Evolutionary conservation across 257 asterid genomes (phyloP).

Genomic region (Lycium ferocissimum): DNA sequence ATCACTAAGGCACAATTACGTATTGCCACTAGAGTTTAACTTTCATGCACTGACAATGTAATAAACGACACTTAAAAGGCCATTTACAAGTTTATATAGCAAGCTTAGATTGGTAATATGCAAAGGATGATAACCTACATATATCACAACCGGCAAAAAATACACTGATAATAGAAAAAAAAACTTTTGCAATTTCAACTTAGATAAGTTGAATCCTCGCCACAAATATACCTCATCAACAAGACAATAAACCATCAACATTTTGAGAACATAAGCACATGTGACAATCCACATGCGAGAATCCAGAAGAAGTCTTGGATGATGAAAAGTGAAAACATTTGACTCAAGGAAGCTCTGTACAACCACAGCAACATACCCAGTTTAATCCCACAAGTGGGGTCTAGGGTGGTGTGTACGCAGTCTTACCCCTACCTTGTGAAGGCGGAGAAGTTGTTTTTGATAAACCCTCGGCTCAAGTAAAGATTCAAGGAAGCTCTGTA

Average conservation of each 20-base stretch:
- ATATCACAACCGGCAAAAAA: not conserved
- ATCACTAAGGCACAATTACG: not conserved
- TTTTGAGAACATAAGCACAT: not conserved
- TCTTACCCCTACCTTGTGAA: no score
- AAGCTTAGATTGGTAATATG: not conserved
- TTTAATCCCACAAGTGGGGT: no score
- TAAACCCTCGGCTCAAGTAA: no score
- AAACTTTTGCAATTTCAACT: not conserved
- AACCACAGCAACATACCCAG: no score
- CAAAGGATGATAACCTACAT: not conserved
- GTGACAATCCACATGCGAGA: not conserved
- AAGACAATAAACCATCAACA: not conserved
- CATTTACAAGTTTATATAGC: not conserved
- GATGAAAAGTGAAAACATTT: not conserved
- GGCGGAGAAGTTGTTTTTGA: no score
- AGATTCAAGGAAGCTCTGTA: not conserved
- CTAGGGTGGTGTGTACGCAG: no score
- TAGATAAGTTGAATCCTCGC: not conserved
- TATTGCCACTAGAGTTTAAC: not conserved
- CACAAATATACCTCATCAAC: not conserved
- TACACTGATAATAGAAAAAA: no score
- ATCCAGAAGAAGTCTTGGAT: not conserved
- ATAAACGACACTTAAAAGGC: not conserved
- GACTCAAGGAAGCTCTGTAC: not conserved
- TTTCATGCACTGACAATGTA: not conserved